phyloP scores from a whole-genome alignment of 163 green algal species.

The Volvox carteri region DNA sequence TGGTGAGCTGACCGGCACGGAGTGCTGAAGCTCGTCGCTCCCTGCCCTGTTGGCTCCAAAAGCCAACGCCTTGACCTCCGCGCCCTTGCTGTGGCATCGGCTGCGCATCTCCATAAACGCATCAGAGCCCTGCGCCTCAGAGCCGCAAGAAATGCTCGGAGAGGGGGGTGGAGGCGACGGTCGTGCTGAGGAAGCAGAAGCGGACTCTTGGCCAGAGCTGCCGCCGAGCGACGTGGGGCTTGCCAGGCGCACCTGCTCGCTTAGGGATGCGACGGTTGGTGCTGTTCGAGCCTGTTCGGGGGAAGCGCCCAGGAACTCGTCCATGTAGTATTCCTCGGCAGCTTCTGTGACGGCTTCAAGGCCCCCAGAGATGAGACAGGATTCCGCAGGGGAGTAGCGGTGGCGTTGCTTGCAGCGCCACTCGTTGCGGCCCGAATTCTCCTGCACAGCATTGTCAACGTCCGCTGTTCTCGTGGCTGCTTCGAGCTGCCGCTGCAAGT shows the following conservation, averaged over 20 bases:
- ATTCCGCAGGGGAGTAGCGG: neutral
- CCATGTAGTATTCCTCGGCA: neutral
- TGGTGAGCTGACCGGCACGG: neutral
- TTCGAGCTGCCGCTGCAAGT: neutral
- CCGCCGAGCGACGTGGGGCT: neutral
- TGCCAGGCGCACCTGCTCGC: neutral
- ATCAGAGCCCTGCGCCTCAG: neutral
- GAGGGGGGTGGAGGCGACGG: too few species aligned
- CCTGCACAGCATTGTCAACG: neutral
- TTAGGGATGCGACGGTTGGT: neutral
- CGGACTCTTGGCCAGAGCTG: neutral
- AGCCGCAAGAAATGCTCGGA: neutral
- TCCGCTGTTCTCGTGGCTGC: neutral
- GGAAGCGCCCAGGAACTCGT: neutral
- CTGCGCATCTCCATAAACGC: neutral
- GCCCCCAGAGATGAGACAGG: neutral
- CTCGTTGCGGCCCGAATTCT: neutral
- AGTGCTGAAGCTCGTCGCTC: neutral
- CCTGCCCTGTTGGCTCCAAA: too few species aligned
- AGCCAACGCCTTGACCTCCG: too few species aligned
- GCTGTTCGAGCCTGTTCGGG: neutral
- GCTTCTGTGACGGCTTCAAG: neutral
- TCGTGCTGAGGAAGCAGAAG: too few species aligned
- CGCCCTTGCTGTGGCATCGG: neutral
- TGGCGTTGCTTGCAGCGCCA: neutral